Base-by-base conservation (phyloP, 1,284 basidiomycete genomes). In the Neolentinus lepideus region DNA sequence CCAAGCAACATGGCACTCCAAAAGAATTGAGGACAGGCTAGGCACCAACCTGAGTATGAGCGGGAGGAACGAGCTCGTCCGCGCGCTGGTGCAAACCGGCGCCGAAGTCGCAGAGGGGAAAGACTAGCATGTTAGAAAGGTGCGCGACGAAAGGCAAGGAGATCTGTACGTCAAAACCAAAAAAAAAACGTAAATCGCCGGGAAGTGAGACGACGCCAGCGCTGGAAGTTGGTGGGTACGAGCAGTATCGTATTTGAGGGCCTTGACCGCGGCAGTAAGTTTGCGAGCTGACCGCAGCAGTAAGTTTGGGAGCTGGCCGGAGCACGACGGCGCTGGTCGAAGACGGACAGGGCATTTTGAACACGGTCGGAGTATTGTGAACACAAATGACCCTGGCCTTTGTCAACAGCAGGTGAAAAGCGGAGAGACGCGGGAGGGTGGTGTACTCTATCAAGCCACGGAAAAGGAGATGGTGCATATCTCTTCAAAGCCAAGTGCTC, bases 161-260 rank as follows among this genome's bases (percentile, higher is more conserved):
- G 54, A 43, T 6, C 38, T 43, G 19, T 43, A 16, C 19, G 16
- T 8, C 16, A 21, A n/a, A n/a, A 43, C 4, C 38, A 43, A 9
- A 43, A n/a, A 43, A n/a, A 16, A 8, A 9, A n/a, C 6, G 6
- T n/a, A 43, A 59, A 75, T 62, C 43, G 75, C 76, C 22, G 67
- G 72, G 67, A 78, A 78, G 26, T 67, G 75, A 71, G 3, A 61
- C 60, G 16, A 61, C 56, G n/a, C 70, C 73, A 57, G 71, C 69
- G 62, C 74, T 73, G 52, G 67, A 74, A 22, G 75, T 76, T 8
- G 75, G 75, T 14, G 73, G 63, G 36, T 70, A 63, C 55, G 69
- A 56, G 77, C 68, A 26, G 76, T 77, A 36, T 66, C 71, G 59
- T 71, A 74, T 58, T 72, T 74, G 63, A 75, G 68, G 53, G 75